Base-by-base conservation (phyloP, 139 green algal species). In the Chlorella sp. region DNA sequence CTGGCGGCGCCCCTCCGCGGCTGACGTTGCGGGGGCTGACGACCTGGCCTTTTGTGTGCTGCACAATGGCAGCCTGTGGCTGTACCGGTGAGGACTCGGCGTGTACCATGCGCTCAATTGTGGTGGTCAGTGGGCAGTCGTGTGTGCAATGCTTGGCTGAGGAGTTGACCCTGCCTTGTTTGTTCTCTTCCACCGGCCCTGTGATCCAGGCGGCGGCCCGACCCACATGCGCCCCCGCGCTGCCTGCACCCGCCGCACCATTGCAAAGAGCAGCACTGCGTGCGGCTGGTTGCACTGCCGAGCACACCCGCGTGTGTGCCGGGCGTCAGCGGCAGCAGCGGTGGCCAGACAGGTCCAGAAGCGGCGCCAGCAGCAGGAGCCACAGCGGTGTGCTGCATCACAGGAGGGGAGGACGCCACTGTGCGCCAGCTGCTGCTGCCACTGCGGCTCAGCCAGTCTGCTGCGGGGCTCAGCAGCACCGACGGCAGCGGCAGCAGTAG, bases 11-110 rank as follows among this genome's bases (percentile, higher is more conserved):
- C 83, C 87, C 20, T 73, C 24, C 14, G 65, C 76, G 9, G 51
- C 69, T 56, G 41, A 76, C 48, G 76, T 83, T 62, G 75, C 69
- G 38, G 40, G 28, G 19, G 54, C 13, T 13, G 67, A 85, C 62
- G n/a, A 69, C 58, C 60, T 90, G 36, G 74, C 69, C 34, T 79
- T 90, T 34, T 87, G 82, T 64, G 82, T 68, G n/a, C 13, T 78
- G 30, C 67, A 60, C 20, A 60, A 82, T n/a, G 58, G 30, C 1
- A 34, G 72, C 82, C 20, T 86, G 5, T 79, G 72, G 72, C 43
- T 81, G 54, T 81, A 86, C 51, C 36, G 81, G 68, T 68, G 76
- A 46, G 70, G 17, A 43, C 11, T 7, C 46, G 11, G 7, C 8
- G 46, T 54, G 46, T 54, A 11, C 11, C 11, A 11, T 54, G 46